phyloP scores from a whole-genome alignment of 768 basidiomycete species.

The Boletus rubescentipes region DNA sequence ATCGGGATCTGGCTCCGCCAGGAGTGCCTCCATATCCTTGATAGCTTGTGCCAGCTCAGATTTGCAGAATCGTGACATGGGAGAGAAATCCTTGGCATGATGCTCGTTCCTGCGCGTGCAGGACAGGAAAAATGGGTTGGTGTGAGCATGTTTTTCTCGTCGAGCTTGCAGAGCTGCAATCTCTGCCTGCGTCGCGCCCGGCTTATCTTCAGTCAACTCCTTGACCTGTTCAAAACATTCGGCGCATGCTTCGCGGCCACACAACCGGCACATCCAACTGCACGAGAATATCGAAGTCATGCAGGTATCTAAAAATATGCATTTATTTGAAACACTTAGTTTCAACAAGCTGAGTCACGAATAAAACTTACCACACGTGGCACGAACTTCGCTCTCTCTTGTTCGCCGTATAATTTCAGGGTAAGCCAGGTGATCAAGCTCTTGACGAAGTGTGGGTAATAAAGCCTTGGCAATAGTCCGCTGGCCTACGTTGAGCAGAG shows the following conservation, averaged over 20 bases:
- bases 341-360: constrained; percentile 1
- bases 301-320: constrained; percentile 70
- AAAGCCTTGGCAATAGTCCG: constrained; percentile 65
- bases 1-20: constrained; percentile 35
- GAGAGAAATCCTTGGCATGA: constrained; percentile 62
- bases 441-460: constrained; percentile 62
- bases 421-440: constrained; percentile 58
- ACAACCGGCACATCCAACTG: constrained; percentile 88
- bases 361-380: constrained; percentile 70
- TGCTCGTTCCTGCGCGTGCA: constrained; percentile 76
- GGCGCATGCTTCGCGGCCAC: constrained; percentile 86
- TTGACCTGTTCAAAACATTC: constrained; percentile 76
- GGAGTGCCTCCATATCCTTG: constrained; percentile 61
- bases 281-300: constrained; percentile 91
- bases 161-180: constrained; percentile 48
- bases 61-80: constrained; percentile 74
- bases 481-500: constrained; percentile 37
- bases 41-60: constrained; percentile 66
- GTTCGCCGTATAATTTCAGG: constrained; percentile 66
- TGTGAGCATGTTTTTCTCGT: constrained; percentile 60
- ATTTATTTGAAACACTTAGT: constrained; percentile 8
- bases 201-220: constrained; percentile 56
- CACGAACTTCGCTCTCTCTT: constrained; percentile 78
- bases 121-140: constrained; percentile 71
- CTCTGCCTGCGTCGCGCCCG: constrained; percentile 47